phyloP scores from a whole-genome alignment of 352 stramenopile species.

The Globisporangium cystogenes region DNA sequence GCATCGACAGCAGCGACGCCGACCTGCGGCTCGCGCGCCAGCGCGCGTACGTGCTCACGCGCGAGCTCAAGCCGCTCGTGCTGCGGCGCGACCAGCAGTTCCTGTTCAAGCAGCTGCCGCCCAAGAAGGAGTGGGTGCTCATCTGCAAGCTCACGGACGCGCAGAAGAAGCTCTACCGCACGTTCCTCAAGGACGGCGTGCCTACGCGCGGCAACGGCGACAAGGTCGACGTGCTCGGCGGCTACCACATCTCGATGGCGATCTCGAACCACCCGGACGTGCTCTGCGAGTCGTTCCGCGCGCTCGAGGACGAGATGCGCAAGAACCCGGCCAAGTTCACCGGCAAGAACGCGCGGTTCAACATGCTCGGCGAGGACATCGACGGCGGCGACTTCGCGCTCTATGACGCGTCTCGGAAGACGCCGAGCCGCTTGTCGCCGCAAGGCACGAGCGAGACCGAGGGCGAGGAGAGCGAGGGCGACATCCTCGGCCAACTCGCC shows the following conservation, averaged over 20 bases:
- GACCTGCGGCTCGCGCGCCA: conserved; percentile 68
- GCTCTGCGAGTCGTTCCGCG: conserved; percentile 56
- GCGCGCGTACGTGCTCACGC: conserved; percentile 75
- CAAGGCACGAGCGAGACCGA: conserved; percentile 1
- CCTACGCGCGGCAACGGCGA: conserved; percentile 35
- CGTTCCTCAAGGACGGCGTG: conserved; percentile 59
- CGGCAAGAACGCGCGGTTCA: conserved; percentile 23
- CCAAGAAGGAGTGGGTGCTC: conserved; percentile 88
- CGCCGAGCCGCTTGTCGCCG: neutral
- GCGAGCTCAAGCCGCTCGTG: conserved; percentile 75
- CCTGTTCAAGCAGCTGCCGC: conserved; percentile 75
- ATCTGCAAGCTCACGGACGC: conserved; percentile 75
- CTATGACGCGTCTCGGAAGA: too few relatives aligned
- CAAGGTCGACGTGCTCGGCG: conserved; percentile 72
- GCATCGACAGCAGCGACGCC: conserved; percentile 65
- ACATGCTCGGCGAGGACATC: conserved; percentile 41
- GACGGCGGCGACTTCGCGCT: conserved; percentile 48
- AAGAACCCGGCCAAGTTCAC: conserved; percentile 21
- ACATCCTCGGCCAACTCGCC: conserved; percentile 34
- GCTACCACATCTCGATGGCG: conserved; percentile 82
- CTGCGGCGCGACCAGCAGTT: conserved; percentile 85
- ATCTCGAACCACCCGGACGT: conserved; percentile 90
- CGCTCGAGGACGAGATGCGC: conserved; percentile 47
- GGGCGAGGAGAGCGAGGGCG: conserved; percentile 33
- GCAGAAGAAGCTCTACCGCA: conserved; percentile 70